phyloP scores from a whole-genome alignment of 1,139 yeast genomes.

The Suhomyces guaymorum region DNA sequence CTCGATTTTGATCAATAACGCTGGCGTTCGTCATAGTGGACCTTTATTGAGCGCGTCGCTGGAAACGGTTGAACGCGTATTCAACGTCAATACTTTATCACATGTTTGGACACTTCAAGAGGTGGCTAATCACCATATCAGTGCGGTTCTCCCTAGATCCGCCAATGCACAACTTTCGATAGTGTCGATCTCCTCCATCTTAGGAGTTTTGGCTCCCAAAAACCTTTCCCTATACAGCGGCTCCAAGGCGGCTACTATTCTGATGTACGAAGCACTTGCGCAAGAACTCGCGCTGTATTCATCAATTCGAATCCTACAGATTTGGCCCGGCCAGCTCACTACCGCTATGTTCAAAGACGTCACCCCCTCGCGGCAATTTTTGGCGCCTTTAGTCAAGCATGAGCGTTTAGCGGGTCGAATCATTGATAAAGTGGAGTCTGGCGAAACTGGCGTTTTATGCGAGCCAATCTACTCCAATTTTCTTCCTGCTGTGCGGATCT shows the following conservation, averaged over 20 bases:
- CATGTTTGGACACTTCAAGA: conserved; percentile 52
- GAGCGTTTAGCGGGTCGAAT: conserved; percentile 45
- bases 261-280: conserved; percentile 58
- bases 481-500: conserved; percentile 50
- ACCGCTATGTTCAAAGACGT: conserved; percentile 66
- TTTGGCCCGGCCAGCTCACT: conserved; percentile 67
- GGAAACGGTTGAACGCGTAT: conserved; percentile 30
- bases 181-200: conserved; percentile 65
- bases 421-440: conserved; percentile 39
- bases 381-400: conserved; percentile 63
- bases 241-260: conserved; percentile 62
- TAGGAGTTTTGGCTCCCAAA: conserved; percentile 72
- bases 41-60: conserved; percentile 43
- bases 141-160: conserved; percentile 16
- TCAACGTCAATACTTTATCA: conserved; percentile 59
- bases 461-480: conserved; percentile 63
- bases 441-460: conserved; percentile 55
- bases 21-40: conserved; percentile 62
- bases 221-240: conserved; percentile 66
- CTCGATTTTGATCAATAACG: conserved; percentile 68
- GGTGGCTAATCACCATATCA: conserved; percentile 31
- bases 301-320: conserved; percentile 47
- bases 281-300: conserved; percentile 42
- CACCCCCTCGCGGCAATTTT: conserved; percentile 53
- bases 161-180: conserved; percentile 41